phyloP scores from a whole-genome alignment of 352 stramenopile genomes.

The Phytophthora citrophthora region DNA sequence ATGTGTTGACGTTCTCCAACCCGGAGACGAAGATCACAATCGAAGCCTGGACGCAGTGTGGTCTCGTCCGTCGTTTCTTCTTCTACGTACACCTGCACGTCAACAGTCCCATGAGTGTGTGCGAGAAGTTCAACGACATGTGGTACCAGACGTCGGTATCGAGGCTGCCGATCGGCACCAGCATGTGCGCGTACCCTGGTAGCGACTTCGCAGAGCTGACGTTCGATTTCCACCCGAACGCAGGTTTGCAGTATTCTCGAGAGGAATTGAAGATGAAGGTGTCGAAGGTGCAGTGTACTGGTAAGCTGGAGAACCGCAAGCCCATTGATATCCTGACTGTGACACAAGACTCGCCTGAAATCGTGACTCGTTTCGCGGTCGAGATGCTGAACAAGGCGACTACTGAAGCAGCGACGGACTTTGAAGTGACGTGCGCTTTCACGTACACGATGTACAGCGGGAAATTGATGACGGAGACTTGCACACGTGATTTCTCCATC shows the following conservation, averaged over 20 bases:
- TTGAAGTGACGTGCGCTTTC: conserved; percentile 62
- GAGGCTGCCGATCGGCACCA: conserved; percentile 31
- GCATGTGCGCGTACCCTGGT: conserved; percentile 57
- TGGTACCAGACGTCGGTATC: conserved; percentile 66
- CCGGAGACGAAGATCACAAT: conserved; percentile 56
- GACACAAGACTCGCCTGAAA: conserved; percentile 40
- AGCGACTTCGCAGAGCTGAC: conserved; percentile 75
- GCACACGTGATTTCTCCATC: conserved; percentile 51
- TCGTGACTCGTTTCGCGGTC: conserved; percentile 61
- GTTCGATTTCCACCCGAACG: conserved; percentile 65
- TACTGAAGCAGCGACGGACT: conserved; percentile 47
- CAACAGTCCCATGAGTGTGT: conserved; percentile 52
- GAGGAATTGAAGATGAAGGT: conserved; percentile 47
- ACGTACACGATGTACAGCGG: conserved; percentile 48
- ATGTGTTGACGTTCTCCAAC: conserved; percentile 41
- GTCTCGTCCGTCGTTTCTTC: conserved; percentile 46
- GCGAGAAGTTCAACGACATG: conserved; percentile 64
- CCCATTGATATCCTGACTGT: conserved; percentile 42
- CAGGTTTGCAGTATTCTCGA: conserved; percentile 44
- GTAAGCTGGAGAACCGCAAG: conserved; percentile 36
- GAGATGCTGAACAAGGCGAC: conserved; percentile 50
- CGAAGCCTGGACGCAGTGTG: conserved; percentile 70
- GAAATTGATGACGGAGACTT: conserved; percentile 31
- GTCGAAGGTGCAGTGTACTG: conserved; percentile 47
- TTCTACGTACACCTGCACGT: conserved; percentile 64